phyloP scores from a whole-genome alignment of 139 green algal genomes.

The Gonium pectorale region DNA sequence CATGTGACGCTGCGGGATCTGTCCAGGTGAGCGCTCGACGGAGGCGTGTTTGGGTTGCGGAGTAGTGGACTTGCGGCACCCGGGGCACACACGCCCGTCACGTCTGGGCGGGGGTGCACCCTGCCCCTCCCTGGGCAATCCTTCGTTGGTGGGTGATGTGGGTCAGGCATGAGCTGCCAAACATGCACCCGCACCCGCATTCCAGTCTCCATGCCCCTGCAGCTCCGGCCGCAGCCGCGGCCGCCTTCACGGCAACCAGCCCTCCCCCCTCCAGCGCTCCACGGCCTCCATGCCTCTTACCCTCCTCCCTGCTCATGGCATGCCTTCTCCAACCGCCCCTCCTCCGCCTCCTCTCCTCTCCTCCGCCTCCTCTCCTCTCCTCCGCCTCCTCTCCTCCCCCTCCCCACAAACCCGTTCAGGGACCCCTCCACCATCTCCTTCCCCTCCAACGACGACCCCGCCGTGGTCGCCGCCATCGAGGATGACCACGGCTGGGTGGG shows the following conservation, averaged over 20 bases:
- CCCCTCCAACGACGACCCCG: slow-evolving; percentile 6
- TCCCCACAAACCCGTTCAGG: not conserved
- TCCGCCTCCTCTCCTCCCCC: not conserved
- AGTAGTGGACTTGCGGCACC: no score
- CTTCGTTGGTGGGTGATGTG: no score
- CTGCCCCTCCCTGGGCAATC: no score
- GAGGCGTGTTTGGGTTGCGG: no score
- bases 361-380: not conserved
- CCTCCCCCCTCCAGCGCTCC: not conserved
- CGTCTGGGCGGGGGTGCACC: no score
- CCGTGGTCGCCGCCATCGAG: not conserved
- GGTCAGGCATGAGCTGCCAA: no score
- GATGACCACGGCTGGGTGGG: slow-evolving; percentile 52
- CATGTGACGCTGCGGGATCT: slow-evolving; percentile 47
- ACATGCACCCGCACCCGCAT: no score
- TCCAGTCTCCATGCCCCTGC: no score
- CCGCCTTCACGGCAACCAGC: no score
- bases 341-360: not conserved
- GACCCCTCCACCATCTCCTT: not conserved
- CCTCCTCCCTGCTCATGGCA: not conserved
- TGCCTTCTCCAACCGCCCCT: not conserved
- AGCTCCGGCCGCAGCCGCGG: no score
- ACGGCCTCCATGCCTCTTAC: not conserved
- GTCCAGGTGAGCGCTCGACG: slow-evolving; percentile 39
- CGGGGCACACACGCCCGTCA: no score